These are phyloP conservation scores for Aphanomyces stellatus DNA, from an alignment of 352 stramenopile genomes.

Conservation along the genomic window DNA sequence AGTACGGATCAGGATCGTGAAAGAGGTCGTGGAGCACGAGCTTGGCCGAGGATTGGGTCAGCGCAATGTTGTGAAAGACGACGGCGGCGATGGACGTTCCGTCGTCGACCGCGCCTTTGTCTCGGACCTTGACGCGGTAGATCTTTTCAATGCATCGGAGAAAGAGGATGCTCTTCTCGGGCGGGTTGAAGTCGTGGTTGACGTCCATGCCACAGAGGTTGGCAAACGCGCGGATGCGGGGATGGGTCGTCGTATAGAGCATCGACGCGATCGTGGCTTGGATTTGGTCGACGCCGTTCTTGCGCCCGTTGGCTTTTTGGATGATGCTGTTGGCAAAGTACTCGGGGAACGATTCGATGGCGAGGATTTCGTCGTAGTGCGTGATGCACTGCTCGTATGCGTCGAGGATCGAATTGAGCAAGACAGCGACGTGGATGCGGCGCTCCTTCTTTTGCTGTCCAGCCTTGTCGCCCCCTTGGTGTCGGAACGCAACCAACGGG, in stretches of 20 bases:
- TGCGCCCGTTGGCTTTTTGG: conserved; percentile 23
- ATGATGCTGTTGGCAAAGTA: conserved; percentile 49
- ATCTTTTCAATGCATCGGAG: conserved; percentile 53
- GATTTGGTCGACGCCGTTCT: conserved; percentile 44
- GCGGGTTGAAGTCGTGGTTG: conserved; percentile 47
- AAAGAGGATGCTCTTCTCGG: conserved; percentile 60
- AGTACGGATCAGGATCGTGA: conserved; percentile 56
- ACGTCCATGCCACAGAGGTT: conserved; percentile 44
- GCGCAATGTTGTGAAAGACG: conserved; percentile 64
- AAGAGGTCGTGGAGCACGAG: conserved; percentile 61
- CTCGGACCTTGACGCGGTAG: conserved; percentile 41
- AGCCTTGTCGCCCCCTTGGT: conserved; percentile 25
- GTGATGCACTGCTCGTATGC: conserved; percentile 55
- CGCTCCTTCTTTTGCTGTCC: conserved; percentile 45
- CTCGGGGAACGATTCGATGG: conserved; percentile 58
- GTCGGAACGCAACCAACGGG: conserved; percentile 52
- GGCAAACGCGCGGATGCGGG: conserved; percentile 46
- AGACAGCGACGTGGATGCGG: conserved; percentile 55
- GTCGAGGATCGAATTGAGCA: conserved; percentile 64
- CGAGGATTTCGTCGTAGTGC: conserved; percentile 9
- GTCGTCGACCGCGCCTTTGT: conserved; percentile 17
- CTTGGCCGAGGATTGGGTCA: conserved; percentile 44
- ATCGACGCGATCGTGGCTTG: conserved; percentile 42
- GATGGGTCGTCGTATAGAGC: conserved; percentile 39
- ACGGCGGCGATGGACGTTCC: conserved; percentile 26